Evolutionary conservation across 352 stramenopile genomes (phyloP).

Genomic region (Pythium rishiriense): DNA sequence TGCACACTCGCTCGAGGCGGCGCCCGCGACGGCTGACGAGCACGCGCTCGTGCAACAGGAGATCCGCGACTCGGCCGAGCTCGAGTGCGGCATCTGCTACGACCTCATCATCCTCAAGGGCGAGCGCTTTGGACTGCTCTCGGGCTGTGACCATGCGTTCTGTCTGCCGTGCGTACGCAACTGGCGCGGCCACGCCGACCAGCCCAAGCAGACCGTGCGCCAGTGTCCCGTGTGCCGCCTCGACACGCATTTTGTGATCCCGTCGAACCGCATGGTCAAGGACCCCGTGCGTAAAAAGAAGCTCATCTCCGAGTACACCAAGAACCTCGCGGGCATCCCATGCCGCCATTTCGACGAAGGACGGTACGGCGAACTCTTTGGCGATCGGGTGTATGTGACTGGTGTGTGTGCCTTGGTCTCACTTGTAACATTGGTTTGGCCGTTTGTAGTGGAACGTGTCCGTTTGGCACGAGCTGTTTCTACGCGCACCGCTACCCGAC

Average conservation of each 20-base stretch:
- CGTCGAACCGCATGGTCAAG: constrained; percentile 78
- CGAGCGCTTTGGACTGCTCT: constrained; percentile 83
- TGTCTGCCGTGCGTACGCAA: constrained; percentile 84
- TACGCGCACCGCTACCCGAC: constrained; percentile 79
- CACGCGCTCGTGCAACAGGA: constrained; percentile 60
- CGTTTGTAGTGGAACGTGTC: constrained; percentile 63
- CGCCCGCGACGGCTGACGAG: constrained; percentile 47
- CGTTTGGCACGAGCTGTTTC: constrained; percentile 87
- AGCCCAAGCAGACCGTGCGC: constrained; percentile 78
- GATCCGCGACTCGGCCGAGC: constrained; percentile 55
- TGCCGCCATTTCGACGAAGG: constrained; percentile 86
- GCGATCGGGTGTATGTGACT: not conserved
- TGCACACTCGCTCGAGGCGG: constrained; percentile 55
- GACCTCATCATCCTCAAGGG: constrained; percentile 72
- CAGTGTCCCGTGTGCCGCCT: constrained; percentile 75
- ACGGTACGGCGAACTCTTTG: no score
- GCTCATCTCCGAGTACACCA: constrained; percentile 69
- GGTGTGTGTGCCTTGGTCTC: not conserved
- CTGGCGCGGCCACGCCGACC: constrained; percentile 59
- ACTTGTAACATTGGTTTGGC: constrained; percentile 17
- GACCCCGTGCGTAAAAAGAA: constrained; percentile 62
- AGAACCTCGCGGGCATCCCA: constrained; percentile 73
- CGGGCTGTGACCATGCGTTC: constrained; percentile 79
- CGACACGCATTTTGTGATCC: constrained; percentile 84
- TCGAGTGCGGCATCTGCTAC: constrained; percentile 88